Percentiles rank a stretch among this genome's conserved stretches.
phyloP scores from a whole-genome alignment of 352 stramenopile genomes.

The Globisporangium polare region DNA sequence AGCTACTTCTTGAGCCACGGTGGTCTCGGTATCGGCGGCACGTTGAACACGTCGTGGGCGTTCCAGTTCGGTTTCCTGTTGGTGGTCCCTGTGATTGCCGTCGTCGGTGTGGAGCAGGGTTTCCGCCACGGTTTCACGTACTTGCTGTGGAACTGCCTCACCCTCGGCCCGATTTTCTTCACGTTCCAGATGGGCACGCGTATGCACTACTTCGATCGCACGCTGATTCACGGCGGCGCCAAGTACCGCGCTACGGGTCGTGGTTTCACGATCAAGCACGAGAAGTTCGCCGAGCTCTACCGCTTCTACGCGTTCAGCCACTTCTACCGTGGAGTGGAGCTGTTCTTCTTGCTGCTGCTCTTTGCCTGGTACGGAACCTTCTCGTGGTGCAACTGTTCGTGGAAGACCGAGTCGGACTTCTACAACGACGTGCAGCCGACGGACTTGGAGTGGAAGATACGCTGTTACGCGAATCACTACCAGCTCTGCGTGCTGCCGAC shows the following conservation, averaged over 20 bases:
- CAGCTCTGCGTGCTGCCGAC: conserved; percentile 90
- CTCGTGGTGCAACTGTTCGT: conserved; percentile 89
- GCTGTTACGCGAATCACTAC: conserved; percentile 81
- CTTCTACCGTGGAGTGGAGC: conserved; percentile 97
- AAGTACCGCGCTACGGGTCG: conserved; percentile 98
- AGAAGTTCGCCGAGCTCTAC: conserved; percentile 96
- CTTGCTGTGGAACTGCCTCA: conserved; percentile 94
- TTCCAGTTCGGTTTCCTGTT: conserved; percentile 95
- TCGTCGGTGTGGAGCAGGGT: conserved; percentile 94
- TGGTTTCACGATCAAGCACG: conserved; percentile 99
- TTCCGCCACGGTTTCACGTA: conserved; percentile 92
- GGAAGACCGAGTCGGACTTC: conserved; percentile 60
- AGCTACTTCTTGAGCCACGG: conserved; percentile 89
- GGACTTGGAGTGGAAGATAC: conserved; percentile 69
- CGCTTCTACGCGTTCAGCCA: conserved; percentile 98
- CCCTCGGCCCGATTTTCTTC: conserved; percentile 98
- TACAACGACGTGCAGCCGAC: conserved; percentile 76
- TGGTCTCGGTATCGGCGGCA: conserved; percentile 91
- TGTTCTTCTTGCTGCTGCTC: conserved; percentile 80
- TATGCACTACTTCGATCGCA: conserved; percentile 98
- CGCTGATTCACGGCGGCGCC: conserved; percentile 95
- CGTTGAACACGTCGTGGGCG: conserved; percentile 95
- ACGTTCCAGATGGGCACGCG: conserved; percentile 99
- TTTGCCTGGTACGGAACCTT: conserved; percentile 93
- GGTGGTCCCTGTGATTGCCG: conserved; percentile 95